Conservation (phyloP, 2,329 filamentous ascomycete species). For the Ploettnerulaceae sp. region DNA sequence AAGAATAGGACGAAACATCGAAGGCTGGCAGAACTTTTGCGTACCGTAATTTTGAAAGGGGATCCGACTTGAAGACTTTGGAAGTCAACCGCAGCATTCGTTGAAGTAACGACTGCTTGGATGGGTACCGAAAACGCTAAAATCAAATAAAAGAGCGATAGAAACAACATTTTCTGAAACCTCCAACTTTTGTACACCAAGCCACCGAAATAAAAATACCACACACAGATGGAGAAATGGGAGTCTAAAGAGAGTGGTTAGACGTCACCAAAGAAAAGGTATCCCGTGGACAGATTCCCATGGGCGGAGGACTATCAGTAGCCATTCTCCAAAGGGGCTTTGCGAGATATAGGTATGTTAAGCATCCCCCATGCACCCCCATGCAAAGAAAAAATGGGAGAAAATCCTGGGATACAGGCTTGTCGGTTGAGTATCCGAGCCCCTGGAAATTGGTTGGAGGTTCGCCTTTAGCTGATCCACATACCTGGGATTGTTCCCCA, state of each 20-base stretch:
- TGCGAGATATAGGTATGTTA: conserved; percentile 7
- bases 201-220: neutral
- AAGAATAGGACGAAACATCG: too few species aligned
- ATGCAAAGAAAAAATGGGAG: conserved; percentile 4
- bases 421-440: conserved; percentile 4
- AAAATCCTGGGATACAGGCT: conserved; percentile 4
- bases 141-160: conserved; percentile 4
- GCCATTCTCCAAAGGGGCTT: conserved; percentile 1
- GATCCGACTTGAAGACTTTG: neutral
- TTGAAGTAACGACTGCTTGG: conserved; percentile 3
- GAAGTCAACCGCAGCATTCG: conserved; percentile 6
- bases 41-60: conserved; percentile 5
- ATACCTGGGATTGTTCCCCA: neutral
- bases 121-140: conserved; percentile 1
- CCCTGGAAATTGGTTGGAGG: conserved; percentile 3
- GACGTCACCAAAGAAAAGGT: neutral
- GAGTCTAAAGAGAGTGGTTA: neutral
- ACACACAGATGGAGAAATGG: neutral
- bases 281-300: too few species aligned
- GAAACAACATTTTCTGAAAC: conserved; percentile 2
- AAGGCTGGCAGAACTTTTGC: too few species aligned
- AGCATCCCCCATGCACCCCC: conserved; percentile 1
- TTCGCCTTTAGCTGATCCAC: conserved; percentile 1
- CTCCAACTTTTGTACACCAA: neutral
- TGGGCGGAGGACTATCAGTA: neutral